phyloP scores from a whole-genome alignment of 1,139 yeast genomes.

The Nakaseomyces delphensis region DNA sequence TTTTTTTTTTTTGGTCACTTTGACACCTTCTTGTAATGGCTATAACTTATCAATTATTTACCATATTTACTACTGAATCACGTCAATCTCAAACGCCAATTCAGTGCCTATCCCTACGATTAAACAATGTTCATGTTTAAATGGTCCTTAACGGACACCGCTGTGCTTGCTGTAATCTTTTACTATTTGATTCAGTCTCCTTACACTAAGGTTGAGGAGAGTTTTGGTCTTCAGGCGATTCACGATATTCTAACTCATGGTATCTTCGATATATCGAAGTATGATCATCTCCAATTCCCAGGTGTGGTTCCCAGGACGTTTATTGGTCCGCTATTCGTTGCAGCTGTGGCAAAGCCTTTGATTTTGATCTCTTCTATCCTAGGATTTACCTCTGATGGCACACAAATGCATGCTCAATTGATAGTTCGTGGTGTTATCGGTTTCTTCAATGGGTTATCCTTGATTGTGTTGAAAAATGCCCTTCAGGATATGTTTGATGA shows the following conservation, averaged over 20 bases:
- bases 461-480: conserved; percentile 32
- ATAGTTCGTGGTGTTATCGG: conserved; percentile 49
- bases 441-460: conserved; percentile 37
- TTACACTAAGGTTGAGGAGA: conserved; percentile 88
- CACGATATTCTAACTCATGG: conserved; percentile 75
- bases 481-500: conserved; percentile 18
- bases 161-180: conserved; percentile 32
- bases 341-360: conserved; percentile 37
- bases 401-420: conserved; percentile 41
- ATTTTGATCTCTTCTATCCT: conserved; percentile 15
- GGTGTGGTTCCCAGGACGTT: conserved; percentile 88
- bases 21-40: no score
- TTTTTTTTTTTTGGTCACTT: no score
- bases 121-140: conserved; percentile 11
- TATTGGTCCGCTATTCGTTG: conserved; percentile 57
- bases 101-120: no score
- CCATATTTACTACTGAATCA: no score
- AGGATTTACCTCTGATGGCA: conserved; percentile 10
- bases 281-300: conserved; percentile 73
- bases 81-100: no score
- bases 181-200: conserved; percentile 55
- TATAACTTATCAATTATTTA: no score
- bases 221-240: conserved; percentile 83
- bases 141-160: conserved; percentile 24
- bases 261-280: conserved; percentile 37